phyloP scores from a whole-genome alignment of 1,139 yeast genomes.

The Groenewaldozyma auringiensis region DNA sequence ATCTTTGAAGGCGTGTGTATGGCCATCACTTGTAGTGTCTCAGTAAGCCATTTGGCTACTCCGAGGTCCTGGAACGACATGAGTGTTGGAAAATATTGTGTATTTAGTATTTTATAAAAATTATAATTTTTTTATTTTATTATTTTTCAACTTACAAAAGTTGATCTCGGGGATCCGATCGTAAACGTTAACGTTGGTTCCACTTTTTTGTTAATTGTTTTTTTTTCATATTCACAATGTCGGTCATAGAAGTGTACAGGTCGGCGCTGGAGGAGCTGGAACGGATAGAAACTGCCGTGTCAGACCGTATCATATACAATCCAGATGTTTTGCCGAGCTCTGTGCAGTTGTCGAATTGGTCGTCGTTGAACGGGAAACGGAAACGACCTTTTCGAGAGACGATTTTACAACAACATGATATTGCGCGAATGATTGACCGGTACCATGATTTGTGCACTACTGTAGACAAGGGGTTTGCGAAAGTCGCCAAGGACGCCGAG shows the following conservation, averaged over 20 bases:
- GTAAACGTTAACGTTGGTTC: background rate
- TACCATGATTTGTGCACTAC: constrained; percentile 36
- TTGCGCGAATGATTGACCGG: constrained; percentile 44
- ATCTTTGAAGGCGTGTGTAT: constrained; percentile 78
- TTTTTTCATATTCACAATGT: background rate
- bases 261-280: constrained; percentile 46
- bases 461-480: constrained; percentile 19
- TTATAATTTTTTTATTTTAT: no score
- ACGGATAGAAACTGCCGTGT: constrained; percentile 46
- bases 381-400: constrained; percentile 39
- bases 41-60: constrained; percentile 77
- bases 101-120: constrained; percentile 1
- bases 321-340: constrained; percentile 39
- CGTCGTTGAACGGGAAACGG: constrained; percentile 30
- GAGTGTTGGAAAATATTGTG: constrained; percentile 1
- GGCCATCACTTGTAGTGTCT: constrained; percentile 73
- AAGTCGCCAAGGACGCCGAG: constrained; percentile 1
- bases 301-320: constrained; percentile 42
- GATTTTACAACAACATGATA: constrained; percentile 62
- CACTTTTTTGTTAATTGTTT: background rate
- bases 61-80: constrained; percentile 57
- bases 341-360: constrained; percentile 19
- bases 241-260: constrained; percentile 36
- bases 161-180: constrained; percentile 5
- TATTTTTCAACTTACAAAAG: no score